These are phyloP conservation scores for Heliosperma pusillum DNA, from an alignment of 148 eudicot species.

Conservation along the genomic window DNA sequence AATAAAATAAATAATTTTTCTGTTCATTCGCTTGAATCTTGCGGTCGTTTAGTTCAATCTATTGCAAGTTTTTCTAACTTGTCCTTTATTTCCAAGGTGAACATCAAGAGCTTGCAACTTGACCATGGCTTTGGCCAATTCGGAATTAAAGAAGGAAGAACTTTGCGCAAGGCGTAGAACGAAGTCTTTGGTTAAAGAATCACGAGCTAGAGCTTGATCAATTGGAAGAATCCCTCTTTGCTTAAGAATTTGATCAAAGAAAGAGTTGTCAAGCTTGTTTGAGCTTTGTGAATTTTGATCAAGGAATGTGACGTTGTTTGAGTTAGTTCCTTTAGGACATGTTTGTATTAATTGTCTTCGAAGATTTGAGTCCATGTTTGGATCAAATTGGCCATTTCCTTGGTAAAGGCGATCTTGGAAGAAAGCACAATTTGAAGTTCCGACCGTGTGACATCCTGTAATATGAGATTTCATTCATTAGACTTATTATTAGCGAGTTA, in stretches of 20 bases:
- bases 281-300: conserved; percentile 24
- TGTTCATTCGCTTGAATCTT: too few relatives aligned
- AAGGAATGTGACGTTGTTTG: conserved; percentile 12
- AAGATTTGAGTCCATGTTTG: conserved; percentile 22
- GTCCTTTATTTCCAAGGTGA: too few relatives aligned
- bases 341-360: conserved; percentile 8
- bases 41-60: conserved; percentile 1
- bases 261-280: conserved; percentile 20
- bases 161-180: conserved; percentile 9
- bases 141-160: not conserved
- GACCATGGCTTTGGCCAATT: conserved; percentile 21
- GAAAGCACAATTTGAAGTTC: conserved; percentile 15
- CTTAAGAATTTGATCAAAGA: conserved; percentile 8
- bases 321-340: conserved; percentile 11
- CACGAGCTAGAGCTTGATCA: conserved; percentile 23
- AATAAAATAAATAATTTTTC: too few relatives aligned
- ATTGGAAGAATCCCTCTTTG: conserved; percentile 27
- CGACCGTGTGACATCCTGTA: conserved; percentile 6
- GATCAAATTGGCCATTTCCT: conserved; percentile 6
- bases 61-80: conserved; percentile 5
- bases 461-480: too few relatives aligned
- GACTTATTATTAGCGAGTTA: too few relatives aligned
- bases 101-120: conserved; percentile 18
- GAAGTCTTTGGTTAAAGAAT: conserved; percentile 11
- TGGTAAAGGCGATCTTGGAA: conserved; percentile 8